A percentile compares a stretch with the other conserved stretches of the same genome.
Evolutionary conservation across 1,284 basidiomycete species (phyloP).

Genomic region (Crucibulum parvulum): DNA sequence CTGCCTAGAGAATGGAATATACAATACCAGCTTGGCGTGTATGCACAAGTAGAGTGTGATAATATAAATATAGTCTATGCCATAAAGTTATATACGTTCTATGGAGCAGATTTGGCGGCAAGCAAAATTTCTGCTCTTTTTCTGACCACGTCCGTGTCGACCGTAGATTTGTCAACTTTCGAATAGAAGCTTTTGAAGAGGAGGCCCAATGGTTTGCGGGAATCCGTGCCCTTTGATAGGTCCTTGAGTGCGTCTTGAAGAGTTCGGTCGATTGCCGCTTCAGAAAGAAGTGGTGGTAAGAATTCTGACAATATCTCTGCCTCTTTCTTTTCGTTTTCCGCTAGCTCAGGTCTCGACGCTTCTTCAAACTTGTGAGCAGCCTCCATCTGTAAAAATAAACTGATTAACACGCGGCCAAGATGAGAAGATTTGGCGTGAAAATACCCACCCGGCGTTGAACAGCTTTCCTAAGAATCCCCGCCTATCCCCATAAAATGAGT

Average conservation of each 20-base stretch:
- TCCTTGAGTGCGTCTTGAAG: constrained; percentile 49
- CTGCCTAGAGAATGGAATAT: too few species aligned
- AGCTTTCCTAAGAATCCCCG: constrained; percentile 62
- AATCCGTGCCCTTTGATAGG: constrained; percentile 32
- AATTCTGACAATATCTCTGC: constrained; percentile 58
- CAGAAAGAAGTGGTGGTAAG: constrained; percentile 64
- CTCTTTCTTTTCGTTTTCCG: constrained; percentile 66
- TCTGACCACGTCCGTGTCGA: constrained; percentile 64
- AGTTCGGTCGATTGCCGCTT: constrained; percentile 57
- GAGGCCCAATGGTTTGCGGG: constrained; percentile 48
- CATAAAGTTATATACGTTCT: neutral
- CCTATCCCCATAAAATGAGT: constrained; percentile 18
- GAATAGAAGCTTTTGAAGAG: constrained; percentile 70
- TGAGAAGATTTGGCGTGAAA: neutral
- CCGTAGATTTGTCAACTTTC: constrained; percentile 61
- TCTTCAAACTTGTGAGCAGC: constrained; percentile 60
- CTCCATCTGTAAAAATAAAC: constrained; percentile 51
- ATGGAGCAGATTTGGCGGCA: constrained; percentile 10
- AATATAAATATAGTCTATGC: neutral
- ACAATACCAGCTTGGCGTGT: too few species aligned
- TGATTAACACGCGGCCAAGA: neutral
- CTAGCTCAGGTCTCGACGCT: constrained; percentile 69
- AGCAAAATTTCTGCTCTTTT: constrained; percentile 52
- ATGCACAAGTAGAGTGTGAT: too few species aligned
- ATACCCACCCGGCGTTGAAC: constrained; percentile 59